phyloP scores from a whole-genome alignment of 352 stramenopile species.

The Thalassiosira tumida region DNA sequence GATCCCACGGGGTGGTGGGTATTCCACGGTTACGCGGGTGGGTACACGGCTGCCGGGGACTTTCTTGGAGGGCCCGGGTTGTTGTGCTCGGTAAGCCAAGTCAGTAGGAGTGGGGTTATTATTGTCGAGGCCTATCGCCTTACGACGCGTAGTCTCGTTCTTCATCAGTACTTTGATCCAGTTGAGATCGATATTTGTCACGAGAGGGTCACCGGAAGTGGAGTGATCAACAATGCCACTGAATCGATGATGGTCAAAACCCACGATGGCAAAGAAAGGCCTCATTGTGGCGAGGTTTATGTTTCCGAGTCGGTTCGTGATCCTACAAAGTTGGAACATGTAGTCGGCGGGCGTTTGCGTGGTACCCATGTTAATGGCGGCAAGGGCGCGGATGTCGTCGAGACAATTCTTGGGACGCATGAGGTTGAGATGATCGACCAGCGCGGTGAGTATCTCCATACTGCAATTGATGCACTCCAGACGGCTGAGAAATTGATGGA shows the following conservation, averaged over 20 bases:
- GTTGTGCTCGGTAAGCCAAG: too few species aligned
- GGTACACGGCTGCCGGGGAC: too few species aligned
- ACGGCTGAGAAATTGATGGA: background rate
- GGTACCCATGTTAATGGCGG: background rate
- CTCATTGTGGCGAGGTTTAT: background rate
- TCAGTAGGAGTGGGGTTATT: too few species aligned
- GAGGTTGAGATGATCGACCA: background rate
- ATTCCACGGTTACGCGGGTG: too few species aligned
- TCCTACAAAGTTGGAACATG: background rate
- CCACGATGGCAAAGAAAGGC: conserved; percentile 19
- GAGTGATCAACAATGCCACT: background rate
- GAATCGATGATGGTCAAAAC: background rate
- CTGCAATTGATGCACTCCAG: background rate
- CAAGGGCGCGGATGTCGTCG: background rate
- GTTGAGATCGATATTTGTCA: background rate
- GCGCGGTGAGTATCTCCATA: conserved; percentile 5
- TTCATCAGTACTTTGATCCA: background rate
- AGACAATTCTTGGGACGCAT: background rate
- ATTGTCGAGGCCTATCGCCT: background rate
- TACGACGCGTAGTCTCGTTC: background rate
- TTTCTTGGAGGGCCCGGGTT: too few species aligned
- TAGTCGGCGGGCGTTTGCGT: background rate
- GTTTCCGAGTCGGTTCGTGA: background rate
- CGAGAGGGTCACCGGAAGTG: background rate
- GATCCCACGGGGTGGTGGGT: too few species aligned